Conservation (phyloP, 129 eudicot species). For the Smallanthus sonchifolius region DNA sequence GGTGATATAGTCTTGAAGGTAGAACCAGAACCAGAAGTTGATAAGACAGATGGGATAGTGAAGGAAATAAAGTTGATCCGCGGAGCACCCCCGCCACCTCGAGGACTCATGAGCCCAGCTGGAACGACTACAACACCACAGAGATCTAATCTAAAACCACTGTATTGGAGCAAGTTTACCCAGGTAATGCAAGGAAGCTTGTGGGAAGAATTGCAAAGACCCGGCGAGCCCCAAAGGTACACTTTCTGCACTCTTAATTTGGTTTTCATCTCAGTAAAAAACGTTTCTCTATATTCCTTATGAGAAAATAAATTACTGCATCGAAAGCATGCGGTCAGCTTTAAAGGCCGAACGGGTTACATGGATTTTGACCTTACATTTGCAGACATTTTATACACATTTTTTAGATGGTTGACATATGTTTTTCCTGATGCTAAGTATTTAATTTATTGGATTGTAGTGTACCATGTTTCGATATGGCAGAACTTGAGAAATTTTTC, state of each 20-base stretch:
- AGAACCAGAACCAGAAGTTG: constrained; percentile 34
- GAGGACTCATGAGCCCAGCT: constrained; percentile 58
- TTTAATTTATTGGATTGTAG: constrained; percentile 37
- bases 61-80: constrained; percentile 35
- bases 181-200: constrained; percentile 87
- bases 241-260: constrained; percentile 19
- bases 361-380: background rate
- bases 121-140: constrained; percentile 50
- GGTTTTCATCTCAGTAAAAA: background rate
- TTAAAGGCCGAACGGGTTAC: too few species aligned
- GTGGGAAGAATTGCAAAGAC: constrained; percentile 91
- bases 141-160: constrained; percentile 73
- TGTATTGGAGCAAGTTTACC: constrained; percentile 95
- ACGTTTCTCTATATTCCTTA: background rate
- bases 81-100: constrained; percentile 84
- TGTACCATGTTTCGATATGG: constrained; percentile 73
- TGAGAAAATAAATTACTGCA: background rate
- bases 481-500: constrained; percentile 89
- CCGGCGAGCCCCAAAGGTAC: constrained; percentile 74
- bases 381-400: background rate
- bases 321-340: background rate
- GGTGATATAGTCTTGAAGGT: constrained; percentile 23
- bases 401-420: too few species aligned
- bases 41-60: constrained; percentile 16
- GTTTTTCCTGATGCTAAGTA: too few species aligned